These are phyloP conservation scores for Cercospora brassicicola DNA, from an alignment of 2,329 filamentous ascomycete genomes.

Conservation along the genomic window DNA sequence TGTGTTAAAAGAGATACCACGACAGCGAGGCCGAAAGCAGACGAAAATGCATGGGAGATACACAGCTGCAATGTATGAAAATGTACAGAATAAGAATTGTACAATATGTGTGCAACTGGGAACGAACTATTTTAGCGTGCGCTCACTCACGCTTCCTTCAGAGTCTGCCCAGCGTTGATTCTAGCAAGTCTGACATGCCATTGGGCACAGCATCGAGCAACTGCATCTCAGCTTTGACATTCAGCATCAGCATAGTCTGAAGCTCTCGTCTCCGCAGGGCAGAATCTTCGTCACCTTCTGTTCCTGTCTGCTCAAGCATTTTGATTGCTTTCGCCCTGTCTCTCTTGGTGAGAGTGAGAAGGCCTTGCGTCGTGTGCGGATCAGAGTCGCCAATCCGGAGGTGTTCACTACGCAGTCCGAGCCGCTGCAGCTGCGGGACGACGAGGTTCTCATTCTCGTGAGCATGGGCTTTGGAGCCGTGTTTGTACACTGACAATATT, in stretches of 20 bases:
- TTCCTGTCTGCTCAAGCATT: constrained; percentile 47
- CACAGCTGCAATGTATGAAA: not conserved
- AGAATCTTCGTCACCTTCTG: constrained; percentile 6
- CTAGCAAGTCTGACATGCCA: constrained; percentile 31
- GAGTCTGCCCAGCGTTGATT: not conserved
- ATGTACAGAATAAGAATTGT: not conserved
- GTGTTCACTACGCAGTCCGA: constrained; percentile 57
- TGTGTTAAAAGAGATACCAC: not conserved
- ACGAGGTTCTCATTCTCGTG: constrained; percentile 58
- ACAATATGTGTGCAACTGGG: not conserved
- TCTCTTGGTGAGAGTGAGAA: constrained; percentile 53
- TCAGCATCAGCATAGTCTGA: constrained; percentile 71
- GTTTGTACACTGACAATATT: constrained; percentile 72
- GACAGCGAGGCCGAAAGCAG: not conserved
- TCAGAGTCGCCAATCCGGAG: constrained; percentile 25
- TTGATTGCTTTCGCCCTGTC: constrained; percentile 61
- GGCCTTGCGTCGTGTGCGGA: constrained; percentile 41
- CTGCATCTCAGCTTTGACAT: constrained; percentile 76
- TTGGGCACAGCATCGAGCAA: constrained; percentile 34
- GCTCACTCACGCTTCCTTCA: not conserved
- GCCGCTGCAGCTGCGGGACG: constrained; percentile 60
- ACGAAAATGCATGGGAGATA: not conserved
- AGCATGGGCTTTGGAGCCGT: constrained; percentile 62
- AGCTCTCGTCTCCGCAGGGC: constrained; percentile 54
- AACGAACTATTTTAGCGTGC: not conserved